Evolutionary conservation across 306 rosid genomes (phyloP), one percentile per base, ranked within the genome.

Genomic region (Gleditsia sinensis): DNA sequence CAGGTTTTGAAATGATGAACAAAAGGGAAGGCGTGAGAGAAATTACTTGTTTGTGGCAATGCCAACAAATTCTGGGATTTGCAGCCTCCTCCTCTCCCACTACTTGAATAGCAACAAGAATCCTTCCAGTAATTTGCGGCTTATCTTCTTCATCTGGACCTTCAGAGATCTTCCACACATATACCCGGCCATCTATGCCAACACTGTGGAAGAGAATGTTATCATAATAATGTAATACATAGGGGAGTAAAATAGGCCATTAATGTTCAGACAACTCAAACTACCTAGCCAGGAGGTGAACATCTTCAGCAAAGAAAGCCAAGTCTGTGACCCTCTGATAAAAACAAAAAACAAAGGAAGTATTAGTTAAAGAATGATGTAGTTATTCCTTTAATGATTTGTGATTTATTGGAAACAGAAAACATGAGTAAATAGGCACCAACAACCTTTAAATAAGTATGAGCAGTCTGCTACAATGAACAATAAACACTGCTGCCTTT

Each of bases 301-400:
- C 99, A 85, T 95, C 99, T 86, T 95, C 99, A 6, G 99, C 97
- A 64, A 95, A 95, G 88, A 95, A 95, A 45, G 98, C 91, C 91
- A 92, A 83, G 86, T 95, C 99, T 21, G 99, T 95, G 86, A 95
- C 98, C 92, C 98, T 92, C 99, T 95, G 93, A 67, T 57, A 75
- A 34, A 19, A 78, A 62, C 49, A 62, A 37, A 36, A 60, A 74
- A 27, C 58, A 63, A 64, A 61, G 68, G 68, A 61, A 7, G 80
- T 19, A 71, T 72, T 72, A 71, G 66, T 43, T 25, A 33, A 21
- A 45, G 28, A 54, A 73, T 37, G 34, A 80, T 46, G 21, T 36
- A 53, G 32, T 43, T 48, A 45, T 32, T 6, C 34, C 13, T 67
- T 55, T 24, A 17, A 16, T 3, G 51, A 51, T 54, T 69, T 58